Conservation (phyloP, 23 red algal species). For the Gracilaria vermiculophylla region DNA sequence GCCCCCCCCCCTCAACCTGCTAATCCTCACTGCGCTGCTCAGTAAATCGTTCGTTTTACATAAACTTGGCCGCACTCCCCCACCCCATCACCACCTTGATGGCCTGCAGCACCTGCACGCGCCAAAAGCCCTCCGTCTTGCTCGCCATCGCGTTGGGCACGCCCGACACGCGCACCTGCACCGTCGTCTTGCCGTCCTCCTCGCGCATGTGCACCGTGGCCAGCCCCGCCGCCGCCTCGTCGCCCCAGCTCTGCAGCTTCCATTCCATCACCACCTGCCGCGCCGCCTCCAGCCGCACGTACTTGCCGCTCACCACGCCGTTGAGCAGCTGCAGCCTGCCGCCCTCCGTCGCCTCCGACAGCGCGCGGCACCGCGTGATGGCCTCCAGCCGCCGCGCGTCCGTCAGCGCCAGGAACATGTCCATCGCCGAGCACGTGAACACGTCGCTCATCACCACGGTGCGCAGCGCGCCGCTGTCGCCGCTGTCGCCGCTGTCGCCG, state of each 20-base stretch:
- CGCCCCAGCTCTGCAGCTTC: conserved; percentile 49
- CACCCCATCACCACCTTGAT: conserved; percentile 73
- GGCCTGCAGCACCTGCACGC: conserved; percentile 62
- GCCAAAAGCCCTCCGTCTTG: conserved; percentile 71
- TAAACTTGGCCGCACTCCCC: conserved; percentile 51
- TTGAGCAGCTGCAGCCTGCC: conserved; percentile 33
- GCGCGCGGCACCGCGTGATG: conserved; percentile 33
- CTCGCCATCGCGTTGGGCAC: conserved; percentile 34
- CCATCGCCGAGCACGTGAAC: conserved; percentile 45
- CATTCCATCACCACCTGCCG: conserved; percentile 39
- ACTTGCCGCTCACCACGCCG: conserved; percentile 18
- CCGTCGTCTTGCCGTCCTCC: conserved; percentile 34
- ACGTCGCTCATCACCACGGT: conserved; percentile 26
- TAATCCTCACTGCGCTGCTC: no score
- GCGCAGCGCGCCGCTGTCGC: not conserved
- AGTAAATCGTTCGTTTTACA: no score
- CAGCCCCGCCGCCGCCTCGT: conserved; percentile 23
- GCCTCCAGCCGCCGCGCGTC: conserved; percentile 49
- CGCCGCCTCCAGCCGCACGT: not conserved
- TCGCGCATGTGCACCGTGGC: not conserved
- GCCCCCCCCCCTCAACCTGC: not conserved
- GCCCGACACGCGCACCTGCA: not conserved
- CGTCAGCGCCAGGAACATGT: conserved; percentile 56
- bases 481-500: not conserved
- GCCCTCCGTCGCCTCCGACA: conserved; percentile 34